A percentile compares a stretch with the other conserved stretches of the same genome.
Evolutionary conservation across 169 alveolate genomes (phyloP).

Genomic region (Nephromyces sp.): DNA sequence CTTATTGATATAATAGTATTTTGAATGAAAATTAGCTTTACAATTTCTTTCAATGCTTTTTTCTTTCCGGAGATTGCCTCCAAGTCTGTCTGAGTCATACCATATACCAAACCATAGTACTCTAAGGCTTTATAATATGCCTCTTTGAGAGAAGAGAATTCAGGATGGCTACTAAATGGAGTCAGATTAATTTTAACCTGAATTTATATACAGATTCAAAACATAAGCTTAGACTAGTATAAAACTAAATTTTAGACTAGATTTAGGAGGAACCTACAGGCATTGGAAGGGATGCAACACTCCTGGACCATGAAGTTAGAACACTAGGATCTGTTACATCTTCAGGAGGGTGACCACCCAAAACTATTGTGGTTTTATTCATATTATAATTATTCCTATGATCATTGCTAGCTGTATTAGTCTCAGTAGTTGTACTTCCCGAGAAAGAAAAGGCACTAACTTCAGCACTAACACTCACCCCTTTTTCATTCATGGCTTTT

Average conservation of each 20-base stretch:
- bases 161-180: background rate
- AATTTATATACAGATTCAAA: background rate
- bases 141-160: background rate
- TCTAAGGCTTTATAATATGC: background rate
- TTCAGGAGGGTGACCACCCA: slow-evolving; percentile 27
- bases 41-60: background rate
- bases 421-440: background rate
- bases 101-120: background rate
- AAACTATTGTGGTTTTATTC: background rate
- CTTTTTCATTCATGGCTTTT: slow-evolving; percentile 42
- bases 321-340: slow-evolving; percentile 10
- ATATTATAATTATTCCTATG: background rate
- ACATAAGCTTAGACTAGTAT: too few species aligned
- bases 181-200: background rate
- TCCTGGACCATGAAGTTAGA: slow-evolving; percentile 11
- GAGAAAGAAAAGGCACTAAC: background rate
- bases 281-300: slow-evolving; percentile 25
- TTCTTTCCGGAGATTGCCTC: background rate
- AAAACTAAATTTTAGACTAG: background rate
- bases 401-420: background rate
- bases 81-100: background rate
- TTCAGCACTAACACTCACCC: slow-evolving; percentile 36
- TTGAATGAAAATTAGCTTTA: too few species aligned
- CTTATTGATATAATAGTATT: too few species aligned
- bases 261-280: slow-evolving; percentile 11